These are phyloP conservation scores for Penicillium sp. DNA, from an alignment of 2,329 filamentous ascomycete genomes.

Conservation along the genomic window DNA sequence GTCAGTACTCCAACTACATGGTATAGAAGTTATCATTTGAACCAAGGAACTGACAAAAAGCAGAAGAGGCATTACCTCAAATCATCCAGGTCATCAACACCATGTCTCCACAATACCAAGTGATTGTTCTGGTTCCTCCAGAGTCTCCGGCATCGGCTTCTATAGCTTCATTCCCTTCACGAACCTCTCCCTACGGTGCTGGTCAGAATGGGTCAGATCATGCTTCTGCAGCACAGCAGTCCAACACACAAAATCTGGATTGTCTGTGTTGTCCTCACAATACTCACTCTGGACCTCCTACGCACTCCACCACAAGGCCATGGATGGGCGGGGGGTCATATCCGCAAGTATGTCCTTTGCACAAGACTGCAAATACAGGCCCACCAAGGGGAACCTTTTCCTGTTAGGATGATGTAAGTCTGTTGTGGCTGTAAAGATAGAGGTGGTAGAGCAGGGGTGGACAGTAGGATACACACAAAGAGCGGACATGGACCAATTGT, in stretches of 20 bases:
- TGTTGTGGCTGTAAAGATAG: background rate
- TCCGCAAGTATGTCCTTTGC: conserved; percentile 5
- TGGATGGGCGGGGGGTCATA: background rate
- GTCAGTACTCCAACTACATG: conserved; percentile 3
- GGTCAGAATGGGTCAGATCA: background rate
- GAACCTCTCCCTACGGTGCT: background rate
- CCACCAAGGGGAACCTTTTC: background rate
- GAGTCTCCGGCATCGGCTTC: background rate
- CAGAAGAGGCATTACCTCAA: conserved; percentile 21
- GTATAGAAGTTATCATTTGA: background rate
- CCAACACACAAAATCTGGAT: background rate
- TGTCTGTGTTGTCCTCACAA: conserved; percentile 11
- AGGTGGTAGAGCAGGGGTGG: background rate
- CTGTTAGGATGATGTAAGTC: conserved; percentile 6
- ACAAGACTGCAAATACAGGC: background rate
- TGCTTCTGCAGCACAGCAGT: background rate
- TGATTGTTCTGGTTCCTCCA: conserved; percentile 21
- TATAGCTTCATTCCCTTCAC: background rate
- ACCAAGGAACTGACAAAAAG: background rate
- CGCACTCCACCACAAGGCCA: background rate
- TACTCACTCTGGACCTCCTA: background rate
- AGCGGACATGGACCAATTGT: background rate
- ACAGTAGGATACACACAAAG: background rate
- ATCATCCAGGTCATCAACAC: conserved; percentile 19
- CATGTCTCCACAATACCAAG: conserved; percentile 17